Base-by-base conservation (phyloP, 345 rosid genomes). In the Jatropha curcas region DNA sequence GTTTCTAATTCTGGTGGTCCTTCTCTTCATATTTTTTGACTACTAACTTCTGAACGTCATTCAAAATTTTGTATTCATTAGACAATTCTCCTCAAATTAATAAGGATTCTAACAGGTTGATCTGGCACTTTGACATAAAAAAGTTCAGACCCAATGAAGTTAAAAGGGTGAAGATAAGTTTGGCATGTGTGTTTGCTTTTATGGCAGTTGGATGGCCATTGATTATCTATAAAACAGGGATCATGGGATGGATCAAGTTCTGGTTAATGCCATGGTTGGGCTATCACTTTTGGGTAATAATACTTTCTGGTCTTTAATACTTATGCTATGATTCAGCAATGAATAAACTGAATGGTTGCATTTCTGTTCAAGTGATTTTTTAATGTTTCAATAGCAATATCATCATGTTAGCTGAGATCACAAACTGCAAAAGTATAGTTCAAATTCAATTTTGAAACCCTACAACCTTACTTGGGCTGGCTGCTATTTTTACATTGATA, bases 261-360 rank as follows among this genome's bases (percentile, higher is more conserved):
- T 92, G 97, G 99, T 74, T 88, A 71, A 92, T 92, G 99, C 98
- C 99, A 10, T 95, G 98, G 94, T 70, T 94, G 73, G 96, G 96
- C 77, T 94, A 88, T 80, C 96, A 89, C 86, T 94, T 94, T 73
- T 94, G 98, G 97, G 97, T 91, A 91, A 82, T 61, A 60, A 45
- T 69, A 19, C 61, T 73, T 73, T 35, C 51, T 33, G 0, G 24
- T 68, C 17, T 74, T 51, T 24, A 51, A 52, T 60, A 22, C 28
- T 68, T 79, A 25, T 56, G 31, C 65, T 31, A 33, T 70, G 65
- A 60, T 69, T 43, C 48, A 55, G 65, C 11, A n/a, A 35, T 24
- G 28, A 30, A 48, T 28, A 65, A n/a, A 11, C 58, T 71, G 39
- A 22, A 45, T 65, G 1, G 34, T 34, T 45, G 39, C 0, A 6